Conservation (phyloP, 768 basidiomycete genomes). For the Tricholoma sp. region DNA sequence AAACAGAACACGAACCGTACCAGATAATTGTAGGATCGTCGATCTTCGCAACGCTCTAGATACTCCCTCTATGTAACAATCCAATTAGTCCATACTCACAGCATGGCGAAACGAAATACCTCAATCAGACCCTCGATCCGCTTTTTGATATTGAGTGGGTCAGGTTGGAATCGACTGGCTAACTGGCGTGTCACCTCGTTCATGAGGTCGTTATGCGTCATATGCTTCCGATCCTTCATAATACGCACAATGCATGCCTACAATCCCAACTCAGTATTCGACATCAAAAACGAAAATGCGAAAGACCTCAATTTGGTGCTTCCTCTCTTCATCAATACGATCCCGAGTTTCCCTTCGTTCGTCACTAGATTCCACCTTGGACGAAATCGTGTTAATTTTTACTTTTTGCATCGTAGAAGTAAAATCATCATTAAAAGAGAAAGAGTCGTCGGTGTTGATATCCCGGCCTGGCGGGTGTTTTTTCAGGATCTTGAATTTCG, state of each 20-base stretch:
- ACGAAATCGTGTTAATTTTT: constrained; percentile 87
- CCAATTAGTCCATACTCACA: not conserved
- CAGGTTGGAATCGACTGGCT: constrained; percentile 78
- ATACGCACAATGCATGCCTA: constrained; percentile 96
- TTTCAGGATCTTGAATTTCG: constrained; percentile 87
- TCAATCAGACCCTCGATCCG: constrained; percentile 92
- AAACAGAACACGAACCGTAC: constrained; percentile 21
- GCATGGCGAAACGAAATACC: constrained; percentile 36
- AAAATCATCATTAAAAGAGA: constrained; percentile 87
- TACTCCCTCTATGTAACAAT: constrained; percentile 71
- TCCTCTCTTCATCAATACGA: constrained; percentile 88
- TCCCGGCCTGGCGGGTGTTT: constrained; percentile 90
- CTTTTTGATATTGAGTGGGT: constrained; percentile 85
- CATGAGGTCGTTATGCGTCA: constrained; percentile 84
- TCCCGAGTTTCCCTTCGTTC: constrained; percentile 89
- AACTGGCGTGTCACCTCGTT: constrained; percentile 89
- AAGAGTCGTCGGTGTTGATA: constrained; percentile 66
- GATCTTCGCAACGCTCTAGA: constrained; percentile 82
- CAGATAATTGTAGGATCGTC: constrained; percentile 84
- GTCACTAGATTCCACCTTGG: constrained; percentile 79
- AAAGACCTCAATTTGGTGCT: constrained; percentile 82
- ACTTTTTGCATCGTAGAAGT: constrained; percentile 79
- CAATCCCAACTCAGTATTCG: constrained; percentile 1
- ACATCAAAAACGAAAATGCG: not conserved
- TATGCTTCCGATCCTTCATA: constrained; percentile 93